Evolutionary conservation across 1,139 yeast species (phyloP).

Genomic region (Saccharomycopsis hybrid): DNA sequence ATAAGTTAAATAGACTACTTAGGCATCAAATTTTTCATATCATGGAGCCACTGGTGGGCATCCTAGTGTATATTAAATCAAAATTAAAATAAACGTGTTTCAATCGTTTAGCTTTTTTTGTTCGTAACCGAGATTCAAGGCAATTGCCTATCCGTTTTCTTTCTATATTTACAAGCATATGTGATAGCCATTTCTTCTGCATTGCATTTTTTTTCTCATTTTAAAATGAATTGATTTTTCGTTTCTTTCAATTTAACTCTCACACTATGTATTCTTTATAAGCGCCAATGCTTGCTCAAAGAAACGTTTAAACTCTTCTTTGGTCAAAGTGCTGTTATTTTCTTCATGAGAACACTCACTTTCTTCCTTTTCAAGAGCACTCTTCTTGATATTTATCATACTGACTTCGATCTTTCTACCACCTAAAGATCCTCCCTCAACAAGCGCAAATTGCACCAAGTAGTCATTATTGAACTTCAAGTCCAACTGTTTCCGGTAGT

Average conservation of each 20-base stretch:
- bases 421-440: slow-evolving; percentile 53
- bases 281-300: slow-evolving; percentile 3
- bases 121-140: no score
- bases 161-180: no score
- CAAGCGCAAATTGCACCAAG: slow-evolving; percentile 39
- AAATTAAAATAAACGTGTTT: no score
- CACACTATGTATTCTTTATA: slow-evolving; percentile 5
- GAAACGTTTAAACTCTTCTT: slow-evolving; percentile 9
- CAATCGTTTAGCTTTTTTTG: no score
- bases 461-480: slow-evolving; percentile 31
- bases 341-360: neutral
- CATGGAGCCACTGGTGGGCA: no score
- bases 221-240: no score
- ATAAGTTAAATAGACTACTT: no score
- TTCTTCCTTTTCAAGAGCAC: neutral
- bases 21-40: no score
- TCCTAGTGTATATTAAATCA: no score
- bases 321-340: neutral
- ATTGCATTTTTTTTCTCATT: no score
- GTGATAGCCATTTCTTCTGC: no score
- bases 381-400: slow-evolving; percentile 24
- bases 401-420: slow-evolving; percentile 46
- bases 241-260: neutral
- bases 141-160: no score
- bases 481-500: slow-evolving; percentile 41